These are phyloP conservation scores for Neonectria faginata DNA, from an alignment of 2,329 filamentous ascomycete genomes.

Conservation along the genomic window DNA sequence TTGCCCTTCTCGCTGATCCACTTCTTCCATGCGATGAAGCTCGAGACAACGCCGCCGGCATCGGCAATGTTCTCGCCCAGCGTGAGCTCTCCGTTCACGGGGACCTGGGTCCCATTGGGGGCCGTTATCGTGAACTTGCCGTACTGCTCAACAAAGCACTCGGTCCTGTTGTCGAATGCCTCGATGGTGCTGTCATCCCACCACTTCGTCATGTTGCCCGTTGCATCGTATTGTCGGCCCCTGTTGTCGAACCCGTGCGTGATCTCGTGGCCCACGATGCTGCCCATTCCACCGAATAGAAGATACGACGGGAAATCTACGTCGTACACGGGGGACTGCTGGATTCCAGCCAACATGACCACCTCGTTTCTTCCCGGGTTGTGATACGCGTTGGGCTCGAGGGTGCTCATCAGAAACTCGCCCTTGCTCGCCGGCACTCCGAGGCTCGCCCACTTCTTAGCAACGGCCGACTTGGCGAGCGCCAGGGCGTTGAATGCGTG, in stretches of 20 bases:
- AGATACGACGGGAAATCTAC: constrained; percentile 72
- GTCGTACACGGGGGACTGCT: constrained; percentile 76
- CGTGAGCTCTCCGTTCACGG: constrained; percentile 73
- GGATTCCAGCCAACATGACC: constrained; percentile 70
- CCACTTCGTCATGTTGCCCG: constrained; percentile 74
- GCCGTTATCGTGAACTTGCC: constrained; percentile 68
- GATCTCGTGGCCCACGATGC: constrained; percentile 75
- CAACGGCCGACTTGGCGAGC: constrained; percentile 60
- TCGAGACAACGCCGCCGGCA: constrained; percentile 72
- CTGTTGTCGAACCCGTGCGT: constrained; percentile 77
- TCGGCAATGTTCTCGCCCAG: constrained; percentile 79
- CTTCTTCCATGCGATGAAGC: constrained; percentile 74
- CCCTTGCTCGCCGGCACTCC: constrained; percentile 70
- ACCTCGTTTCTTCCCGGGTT: constrained; percentile 73
- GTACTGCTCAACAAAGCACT: constrained; percentile 78
- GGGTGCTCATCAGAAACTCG: constrained; percentile 70
- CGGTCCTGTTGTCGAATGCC: constrained; percentile 67
- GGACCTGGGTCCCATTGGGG: constrained; percentile 65
- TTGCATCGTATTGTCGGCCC: constrained; percentile 73
- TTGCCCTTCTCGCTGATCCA: constrained; percentile 61
- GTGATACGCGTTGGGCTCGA: constrained; percentile 76
- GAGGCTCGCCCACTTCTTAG: constrained; percentile 66
- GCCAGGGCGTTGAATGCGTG: constrained; percentile 70
- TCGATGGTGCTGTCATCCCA: constrained; percentile 71
- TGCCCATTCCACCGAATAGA: constrained; percentile 76